Evolutionary conservation across 169 alveolate genomes (phyloP).

Genomic region (Eimeria tenella): DNA sequence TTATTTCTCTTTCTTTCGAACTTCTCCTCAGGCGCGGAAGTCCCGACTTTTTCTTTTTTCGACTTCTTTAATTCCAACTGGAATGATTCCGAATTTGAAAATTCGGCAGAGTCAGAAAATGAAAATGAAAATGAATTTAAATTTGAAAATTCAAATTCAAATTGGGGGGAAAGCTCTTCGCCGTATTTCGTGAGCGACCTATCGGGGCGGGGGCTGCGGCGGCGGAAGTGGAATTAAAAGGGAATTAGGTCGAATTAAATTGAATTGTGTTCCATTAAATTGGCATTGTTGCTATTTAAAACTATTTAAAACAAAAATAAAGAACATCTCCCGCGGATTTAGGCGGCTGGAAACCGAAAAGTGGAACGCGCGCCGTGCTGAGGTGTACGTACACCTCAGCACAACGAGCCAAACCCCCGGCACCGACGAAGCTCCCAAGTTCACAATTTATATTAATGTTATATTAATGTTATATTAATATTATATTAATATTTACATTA

Average conservation of each 20-base stretch:
- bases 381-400: too few relatives aligned
- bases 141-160: background rate
- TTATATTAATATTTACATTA: background rate
- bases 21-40: background rate
- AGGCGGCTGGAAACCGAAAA: too few relatives aligned
- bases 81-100: background rate
- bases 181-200: background rate
- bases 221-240: background rate
- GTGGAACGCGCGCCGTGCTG: too few relatives aligned
- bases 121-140: background rate
- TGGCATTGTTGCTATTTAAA: too few relatives aligned
- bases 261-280: too few relatives aligned
- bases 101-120: background rate
- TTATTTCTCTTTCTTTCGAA: background rate
- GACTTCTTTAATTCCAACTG: background rate
- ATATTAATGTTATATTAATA: too few relatives aligned
- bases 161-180: background rate
- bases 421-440: too few relatives aligned
- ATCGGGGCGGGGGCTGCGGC: background rate
- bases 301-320: too few relatives aligned
- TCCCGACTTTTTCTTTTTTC: background rate
- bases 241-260: too few relatives aligned
- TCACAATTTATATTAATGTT: too few relatives aligned
- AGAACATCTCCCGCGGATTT: too few relatives aligned
- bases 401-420: too few relatives aligned